These are phyloP conservation scores for Lachnellula willkommii DNA, from an alignment of 2,329 filamentous ascomycete species.

Conservation along the genomic window DNA sequence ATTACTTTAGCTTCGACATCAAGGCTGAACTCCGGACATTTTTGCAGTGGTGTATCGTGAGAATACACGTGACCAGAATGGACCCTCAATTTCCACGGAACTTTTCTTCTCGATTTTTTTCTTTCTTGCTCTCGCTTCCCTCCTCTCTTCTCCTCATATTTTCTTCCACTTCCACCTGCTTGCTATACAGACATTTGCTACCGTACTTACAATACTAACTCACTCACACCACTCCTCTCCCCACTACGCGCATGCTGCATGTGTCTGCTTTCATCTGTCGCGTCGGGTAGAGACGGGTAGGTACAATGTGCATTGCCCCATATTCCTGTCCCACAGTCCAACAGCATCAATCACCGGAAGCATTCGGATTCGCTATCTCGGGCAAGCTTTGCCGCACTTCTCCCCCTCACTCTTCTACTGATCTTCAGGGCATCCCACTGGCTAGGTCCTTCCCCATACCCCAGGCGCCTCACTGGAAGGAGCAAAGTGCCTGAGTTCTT, in stretches of 20 bases:
- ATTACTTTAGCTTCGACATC: too few relatives aligned
- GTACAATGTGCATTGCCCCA: neutral
- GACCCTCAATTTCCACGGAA: neutral
- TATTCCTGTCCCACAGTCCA: neutral
- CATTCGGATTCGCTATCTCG: neutral
- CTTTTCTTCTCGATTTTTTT: neutral
- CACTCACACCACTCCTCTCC: neutral
- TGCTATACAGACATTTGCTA: neutral
- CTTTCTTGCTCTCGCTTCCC: neutral
- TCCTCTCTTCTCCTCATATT: neutral
- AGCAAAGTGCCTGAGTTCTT: neutral
- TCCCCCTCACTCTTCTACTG: neutral
- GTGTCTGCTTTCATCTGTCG: too few relatives aligned
- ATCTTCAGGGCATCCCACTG: neutral
- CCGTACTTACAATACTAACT: neutral
- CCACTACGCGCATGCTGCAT: neutral
- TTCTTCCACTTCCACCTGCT: neutral
- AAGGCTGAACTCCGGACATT: neutral
- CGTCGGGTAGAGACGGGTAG: neutral
- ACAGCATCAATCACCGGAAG: neutral
- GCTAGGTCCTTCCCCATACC: neutral
- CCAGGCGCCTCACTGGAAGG: neutral
- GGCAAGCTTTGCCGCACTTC: neutral
- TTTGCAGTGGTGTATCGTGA: neutral
- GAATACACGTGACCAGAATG: neutral